Evolutionary conservation across 768 basidiomycete species (phyloP), one percentile per base, ranked within the genome.

Genomic region (Roridomyces roridus): DNA sequence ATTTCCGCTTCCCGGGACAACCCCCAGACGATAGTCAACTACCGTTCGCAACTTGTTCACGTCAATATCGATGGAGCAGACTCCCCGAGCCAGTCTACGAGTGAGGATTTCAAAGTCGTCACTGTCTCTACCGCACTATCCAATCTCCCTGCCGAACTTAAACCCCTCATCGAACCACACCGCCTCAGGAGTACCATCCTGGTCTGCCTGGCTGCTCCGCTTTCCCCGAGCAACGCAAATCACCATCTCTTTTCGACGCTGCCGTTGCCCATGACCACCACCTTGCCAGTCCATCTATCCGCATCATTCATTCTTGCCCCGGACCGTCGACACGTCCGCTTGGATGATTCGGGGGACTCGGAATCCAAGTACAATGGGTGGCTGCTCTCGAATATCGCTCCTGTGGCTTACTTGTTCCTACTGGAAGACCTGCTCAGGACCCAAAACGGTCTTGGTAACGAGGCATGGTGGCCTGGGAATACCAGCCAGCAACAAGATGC

Each of bases 241-340:
- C 61, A 59, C 45, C 65, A 70, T n/a, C 69, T 84, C 18, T 83
- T 81, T 51, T 77, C 80, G 8, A 74, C 71, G 0, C 67, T 84
- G 7, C 81, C 80, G 0, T 70, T 83, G 2, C 74, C 75, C 4
- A 69, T 76, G 5, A 21, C 63, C 4, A 79, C 72, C 4, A 63
- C 72, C 4, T 67, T 84, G 0, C 81, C 82, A 0, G 71, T 79
- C 1, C 82, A 84, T 55, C 64, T 83, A 9, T 75, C 74, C 46
- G 81, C 77, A 0, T 75, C 80, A 0, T 83, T 81, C 57, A 72
- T 79, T 37, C 65, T 83, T 5, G 73, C 81, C 0, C 72, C 78
- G 3, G 82, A 84, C 60, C 65, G 82, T 31, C 64, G 82, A 31
- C 70, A 72, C 24, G 75, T 81, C 31, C 73, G 78, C 7, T 70